These are phyloP conservation scores for Thymus quinquecostatus DNA, from an alignment of 257 asterid species.

Conservation along the genomic window DNA sequence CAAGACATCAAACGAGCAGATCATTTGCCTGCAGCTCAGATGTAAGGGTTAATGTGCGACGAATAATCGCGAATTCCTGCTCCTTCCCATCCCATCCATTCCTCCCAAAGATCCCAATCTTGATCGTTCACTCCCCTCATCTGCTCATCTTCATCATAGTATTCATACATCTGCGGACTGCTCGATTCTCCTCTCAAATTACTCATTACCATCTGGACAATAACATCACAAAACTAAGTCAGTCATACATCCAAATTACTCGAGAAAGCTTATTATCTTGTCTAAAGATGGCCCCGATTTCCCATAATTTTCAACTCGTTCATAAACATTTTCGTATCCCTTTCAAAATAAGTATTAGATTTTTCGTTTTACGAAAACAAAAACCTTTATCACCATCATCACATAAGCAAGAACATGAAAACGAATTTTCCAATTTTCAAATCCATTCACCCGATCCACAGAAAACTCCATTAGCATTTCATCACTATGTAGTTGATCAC, in stretches of 20 bases:
- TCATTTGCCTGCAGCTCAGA: conserved; percentile 30
- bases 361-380: not conserved
- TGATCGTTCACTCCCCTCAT: conserved; percentile 59
- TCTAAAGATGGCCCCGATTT: too few species aligned
- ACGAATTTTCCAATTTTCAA: too few species aligned
- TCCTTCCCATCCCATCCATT: conserved; percentile 99
- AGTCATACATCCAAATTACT: not conserved
- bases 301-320: too few species aligned
- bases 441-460: too few species aligned
- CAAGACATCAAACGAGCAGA: not conserved
- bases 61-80: conserved; percentile 88
- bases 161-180: conserved; percentile 28
- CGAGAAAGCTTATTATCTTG: not conserved
- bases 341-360: not conserved
- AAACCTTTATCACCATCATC: not conserved
- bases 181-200: conserved; percentile 54
- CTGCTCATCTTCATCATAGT: conserved; percentile 42
- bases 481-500: too few species aligned
- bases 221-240: not conserved
- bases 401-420: too few species aligned
- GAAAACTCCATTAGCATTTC: too few species aligned
- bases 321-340: not conserved
- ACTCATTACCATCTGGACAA: conserved; percentile 69
- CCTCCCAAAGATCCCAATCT: conserved; percentile 88
- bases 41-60: conserved; percentile 81